phyloP scores from a whole-genome alignment of 2,329 filamentous ascomycete species.

The Epichloe bromicola region DNA sequence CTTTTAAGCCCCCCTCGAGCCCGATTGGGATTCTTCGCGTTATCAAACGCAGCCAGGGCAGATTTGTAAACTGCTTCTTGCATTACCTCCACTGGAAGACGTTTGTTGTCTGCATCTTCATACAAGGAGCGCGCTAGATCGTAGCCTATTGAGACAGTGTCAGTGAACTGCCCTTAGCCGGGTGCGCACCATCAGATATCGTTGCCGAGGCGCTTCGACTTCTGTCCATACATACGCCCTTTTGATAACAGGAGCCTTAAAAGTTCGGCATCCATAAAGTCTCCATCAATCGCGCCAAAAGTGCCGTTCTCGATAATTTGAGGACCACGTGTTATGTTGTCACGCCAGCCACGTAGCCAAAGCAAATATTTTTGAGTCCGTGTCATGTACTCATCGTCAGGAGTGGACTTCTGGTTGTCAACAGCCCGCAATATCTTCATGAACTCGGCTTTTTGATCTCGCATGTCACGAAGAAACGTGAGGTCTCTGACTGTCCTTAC shows the following conservation, averaged over 20 bases:
- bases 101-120: constrained; percentile 34
- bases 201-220: background rate
- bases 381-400: constrained; percentile 52
- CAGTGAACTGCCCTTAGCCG: constrained; percentile 2
- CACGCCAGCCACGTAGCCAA: constrained; percentile 64
- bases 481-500: constrained; percentile 47
- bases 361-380: constrained; percentile 49
- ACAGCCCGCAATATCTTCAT: constrained; percentile 45
- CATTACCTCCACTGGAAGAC: constrained; percentile 36
- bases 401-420: constrained; percentile 34
- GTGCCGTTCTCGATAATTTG: constrained; percentile 43
- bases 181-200: background rate
- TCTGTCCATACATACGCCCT: constrained; percentile 34
- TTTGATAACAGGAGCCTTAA: constrained; percentile 53
- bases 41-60: constrained; percentile 63
- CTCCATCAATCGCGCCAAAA: constrained; percentile 45
- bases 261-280: constrained; percentile 56
- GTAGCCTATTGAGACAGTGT: constrained; percentile 34
- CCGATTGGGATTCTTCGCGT: constrained; percentile 68
- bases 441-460: constrained; percentile 50
- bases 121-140: constrained; percentile 50
- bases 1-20: constrained; percentile 69
- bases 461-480: constrained; percentile 46
- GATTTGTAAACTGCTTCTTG: constrained; percentile 48
- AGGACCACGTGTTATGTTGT: constrained; percentile 20